A percentile compares a stretch with the other conserved stretches of the same genome.
Evolutionary conservation across 306 rosid genomes (phyloP).

Genomic region (Rosa multiflora): DNA sequence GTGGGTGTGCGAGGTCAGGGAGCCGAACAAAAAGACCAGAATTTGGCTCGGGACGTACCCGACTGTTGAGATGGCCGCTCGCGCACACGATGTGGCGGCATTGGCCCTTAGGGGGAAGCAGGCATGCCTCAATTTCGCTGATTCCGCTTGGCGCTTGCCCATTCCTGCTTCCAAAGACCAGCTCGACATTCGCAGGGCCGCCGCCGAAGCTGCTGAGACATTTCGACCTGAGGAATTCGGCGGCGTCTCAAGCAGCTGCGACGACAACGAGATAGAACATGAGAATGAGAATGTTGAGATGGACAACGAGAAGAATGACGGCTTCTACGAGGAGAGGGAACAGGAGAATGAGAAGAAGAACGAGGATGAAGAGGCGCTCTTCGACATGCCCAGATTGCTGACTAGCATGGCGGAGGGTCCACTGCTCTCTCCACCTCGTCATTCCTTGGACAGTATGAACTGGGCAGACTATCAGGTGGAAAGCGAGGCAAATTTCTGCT

Average conservation of each 20-base stretch:
- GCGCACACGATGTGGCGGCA: slow-evolving; percentile 87
- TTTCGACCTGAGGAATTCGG: slow-evolving; percentile 24
- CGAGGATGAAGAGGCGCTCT: slow-evolving; percentile 34
- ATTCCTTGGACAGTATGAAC: neutral
- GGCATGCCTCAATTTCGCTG: slow-evolving; percentile 75
- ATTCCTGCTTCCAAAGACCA: slow-evolving; percentile 46
- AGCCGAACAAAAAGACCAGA: slow-evolving; percentile 54
- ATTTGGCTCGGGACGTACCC: slow-evolving; percentile 88
- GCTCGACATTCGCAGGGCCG: slow-evolving; percentile 50
- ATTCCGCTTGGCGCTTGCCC: slow-evolving; percentile 52
- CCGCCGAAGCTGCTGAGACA: slow-evolving; percentile 51
- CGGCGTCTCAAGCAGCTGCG: slow-evolving; percentile 1
- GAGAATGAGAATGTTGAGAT: neutral
- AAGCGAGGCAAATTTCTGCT: slow-evolving; percentile 2
- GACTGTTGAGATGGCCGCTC: slow-evolving; percentile 78
- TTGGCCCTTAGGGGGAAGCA: slow-evolving; percentile 53
- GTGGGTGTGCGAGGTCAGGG: slow-evolving; percentile 87
- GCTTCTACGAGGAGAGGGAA: slow-evolving; percentile 1
- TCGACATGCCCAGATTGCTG: slow-evolving; percentile 41
- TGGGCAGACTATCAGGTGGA: slow-evolving; percentile 17
- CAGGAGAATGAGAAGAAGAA: neutral
- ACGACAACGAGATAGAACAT: neutral
- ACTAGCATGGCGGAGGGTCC: slow-evolving; percentile 56
- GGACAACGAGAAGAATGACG: neutral
- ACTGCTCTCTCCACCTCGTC: slow-evolving; percentile 40